Percentiles rank a stretch among this genome's conserved stretches.
Evolutionary conservation across 1,284 basidiomycete species (phyloP).

Genomic region (Thecaphora thlaspeos): DNA sequence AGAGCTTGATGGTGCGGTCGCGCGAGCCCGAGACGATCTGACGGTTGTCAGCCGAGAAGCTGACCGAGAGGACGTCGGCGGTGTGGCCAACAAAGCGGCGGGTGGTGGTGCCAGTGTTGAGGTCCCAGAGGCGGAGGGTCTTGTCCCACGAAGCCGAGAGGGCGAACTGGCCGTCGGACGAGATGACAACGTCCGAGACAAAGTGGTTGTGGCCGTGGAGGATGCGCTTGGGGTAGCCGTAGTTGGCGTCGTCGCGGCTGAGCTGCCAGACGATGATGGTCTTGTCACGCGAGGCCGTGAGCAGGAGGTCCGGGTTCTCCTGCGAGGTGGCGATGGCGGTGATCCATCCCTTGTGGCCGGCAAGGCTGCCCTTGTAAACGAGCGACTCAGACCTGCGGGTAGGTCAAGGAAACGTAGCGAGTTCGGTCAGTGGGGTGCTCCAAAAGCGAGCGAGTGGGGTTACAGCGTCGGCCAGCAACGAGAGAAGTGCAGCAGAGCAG

Average conservation of each 20-base stretch:
- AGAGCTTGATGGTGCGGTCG: constrained; percentile 95
- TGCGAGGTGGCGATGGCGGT: constrained; percentile 91
- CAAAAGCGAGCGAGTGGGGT: too few relatives aligned
- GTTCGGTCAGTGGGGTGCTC: too few relatives aligned
- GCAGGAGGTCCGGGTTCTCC: constrained; percentile 94
- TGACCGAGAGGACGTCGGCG: constrained; percentile 83
- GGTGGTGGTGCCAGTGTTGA: constrained; percentile 57
- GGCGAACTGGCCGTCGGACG: constrained; percentile 96
- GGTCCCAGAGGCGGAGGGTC: constrained; percentile 94
- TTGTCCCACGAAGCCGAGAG: constrained; percentile 99
- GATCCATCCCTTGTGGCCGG: constrained; percentile 92
- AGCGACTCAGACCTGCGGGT: constrained; percentile 44
- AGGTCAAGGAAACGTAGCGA: too few relatives aligned
- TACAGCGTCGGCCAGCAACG: too few relatives aligned
- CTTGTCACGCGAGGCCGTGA: constrained; percentile 98
- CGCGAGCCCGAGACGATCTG: constrained; percentile 98
- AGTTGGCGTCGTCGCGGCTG: constrained; percentile 77
- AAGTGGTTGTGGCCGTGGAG: constrained; percentile 99
- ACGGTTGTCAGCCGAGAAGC: constrained; percentile 58
- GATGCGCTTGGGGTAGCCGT: constrained; percentile 72
- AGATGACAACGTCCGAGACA: constrained; percentile 89
- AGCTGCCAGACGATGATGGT: constrained; percentile 99
- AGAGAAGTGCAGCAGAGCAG: too few relatives aligned
- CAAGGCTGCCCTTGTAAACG: constrained; percentile 64
- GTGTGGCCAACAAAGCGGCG: constrained; percentile 94